phyloP scores from a whole-genome alignment of 192 early-diverging fungal species.

The Lobulomyces angularis region DNA sequence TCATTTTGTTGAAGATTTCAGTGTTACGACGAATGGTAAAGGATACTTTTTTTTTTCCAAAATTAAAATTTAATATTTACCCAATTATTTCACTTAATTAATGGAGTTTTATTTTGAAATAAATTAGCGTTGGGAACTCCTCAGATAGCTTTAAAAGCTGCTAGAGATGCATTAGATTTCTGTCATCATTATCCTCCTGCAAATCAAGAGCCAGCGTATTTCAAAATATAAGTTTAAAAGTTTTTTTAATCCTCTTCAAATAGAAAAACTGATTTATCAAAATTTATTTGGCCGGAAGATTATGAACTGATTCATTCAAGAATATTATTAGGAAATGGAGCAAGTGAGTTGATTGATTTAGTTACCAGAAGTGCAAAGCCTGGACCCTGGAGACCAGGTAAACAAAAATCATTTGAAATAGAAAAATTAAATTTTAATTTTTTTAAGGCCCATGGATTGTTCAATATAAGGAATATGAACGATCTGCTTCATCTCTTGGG shows the following conservation, averaged over 20 bases:
- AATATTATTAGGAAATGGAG: conserved; percentile 76
- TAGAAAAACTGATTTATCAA: conserved; percentile 63
- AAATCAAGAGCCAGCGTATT: conserved; percentile 86
- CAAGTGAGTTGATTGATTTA: conserved; percentile 81
- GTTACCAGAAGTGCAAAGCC: conserved; percentile 63
- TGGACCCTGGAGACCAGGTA: conserved; percentile 75
- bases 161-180: conserved; percentile 53
- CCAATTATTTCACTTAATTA: no score
- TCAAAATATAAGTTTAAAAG: no score
- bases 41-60: no score
- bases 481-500: conserved; percentile 65
- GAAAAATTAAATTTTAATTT: not conserved
- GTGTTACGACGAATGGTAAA: conserved; percentile 83
- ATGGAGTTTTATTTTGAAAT: no score
- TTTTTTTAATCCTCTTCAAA: no score
- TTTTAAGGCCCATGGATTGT: not conserved
- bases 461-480: conserved; percentile 82
- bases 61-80: no score
- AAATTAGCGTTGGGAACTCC: conserved; percentile 77
- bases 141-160: conserved; percentile 55
- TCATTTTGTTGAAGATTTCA: conserved; percentile 87
- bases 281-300: conserved; percentile 62
- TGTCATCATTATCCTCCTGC: conserved; percentile 85
- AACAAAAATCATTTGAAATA: conserved; percentile 41
- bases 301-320: conserved; percentile 43